Conservation (phyloP, 257 asterid species). For the Solanum pinnatisectum region DNA sequence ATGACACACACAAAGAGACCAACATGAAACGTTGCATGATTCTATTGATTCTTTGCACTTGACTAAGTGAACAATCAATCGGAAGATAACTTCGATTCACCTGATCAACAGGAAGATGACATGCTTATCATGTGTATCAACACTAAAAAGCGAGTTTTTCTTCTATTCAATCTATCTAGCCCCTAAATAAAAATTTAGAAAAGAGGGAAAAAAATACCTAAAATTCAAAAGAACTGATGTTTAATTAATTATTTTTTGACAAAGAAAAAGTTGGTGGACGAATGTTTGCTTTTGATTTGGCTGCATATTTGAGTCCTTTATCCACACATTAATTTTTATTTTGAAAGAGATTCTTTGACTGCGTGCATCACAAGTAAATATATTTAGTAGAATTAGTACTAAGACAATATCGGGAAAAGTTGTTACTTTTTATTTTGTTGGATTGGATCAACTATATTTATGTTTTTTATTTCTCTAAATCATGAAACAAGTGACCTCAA, state of each 20-base stretch:
- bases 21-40: neutral
- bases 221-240: neutral
- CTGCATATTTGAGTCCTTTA: conserved; percentile 6
- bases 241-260: neutral
- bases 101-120: neutral
- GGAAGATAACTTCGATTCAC: neutral
- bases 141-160: neutral
- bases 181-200: neutral
- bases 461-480: neutral
- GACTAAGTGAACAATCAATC: neutral
- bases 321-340: neutral
- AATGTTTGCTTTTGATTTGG: neutral
- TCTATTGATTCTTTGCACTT: neutral
- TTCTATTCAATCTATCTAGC: neutral
- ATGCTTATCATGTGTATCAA: neutral
- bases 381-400: neutral
- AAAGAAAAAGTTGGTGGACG: neutral
- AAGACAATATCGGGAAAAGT: neutral
- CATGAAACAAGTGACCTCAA: conserved; percentile 10
- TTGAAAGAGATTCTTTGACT: neutral
- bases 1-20: neutral
- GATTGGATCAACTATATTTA: conserved; percentile 13
- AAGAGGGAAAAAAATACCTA: neutral
- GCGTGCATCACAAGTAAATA: conserved; percentile 3
- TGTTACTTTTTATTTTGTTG: conserved; percentile 2